phyloP scores from a whole-genome alignment of 148 eudicot genomes.

The Rhododendron molle region DNA sequence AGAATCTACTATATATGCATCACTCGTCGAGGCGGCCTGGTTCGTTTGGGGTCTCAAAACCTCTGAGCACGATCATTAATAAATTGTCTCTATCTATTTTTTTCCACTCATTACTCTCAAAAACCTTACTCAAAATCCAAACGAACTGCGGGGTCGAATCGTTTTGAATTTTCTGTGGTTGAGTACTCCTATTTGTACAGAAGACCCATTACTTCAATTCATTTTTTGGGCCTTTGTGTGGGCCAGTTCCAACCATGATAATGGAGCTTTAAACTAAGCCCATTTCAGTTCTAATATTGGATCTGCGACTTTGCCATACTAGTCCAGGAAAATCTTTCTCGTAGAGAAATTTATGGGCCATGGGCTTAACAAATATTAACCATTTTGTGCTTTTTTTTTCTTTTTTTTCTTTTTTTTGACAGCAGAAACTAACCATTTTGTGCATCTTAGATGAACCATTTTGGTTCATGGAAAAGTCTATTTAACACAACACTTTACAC shows the following conservation, averaged over 20 bases:
- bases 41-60: no score
- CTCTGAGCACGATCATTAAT: fast-evolving
- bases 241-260: background rate
- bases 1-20: no score
- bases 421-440: background rate
- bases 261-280: background rate
- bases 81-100: no score
- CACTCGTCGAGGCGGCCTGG: no score
- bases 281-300: background rate
- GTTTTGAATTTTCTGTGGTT: background rate
- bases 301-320: background rate
- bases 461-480: background rate
- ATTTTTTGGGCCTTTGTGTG: background rate
- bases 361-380: background rate
- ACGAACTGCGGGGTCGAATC: no score
- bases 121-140: no score
- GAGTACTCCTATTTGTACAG: background rate
- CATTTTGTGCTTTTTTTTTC: background rate
- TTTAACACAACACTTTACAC: background rate
- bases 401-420: no score
- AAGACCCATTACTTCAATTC: background rate
- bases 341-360: background rate
- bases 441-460: background rate
- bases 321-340: background rate
- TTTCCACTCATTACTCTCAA: no score